phyloP scores from a whole-genome alignment of 176 grass and related monocot genomes.

The Rhynchospora breviuscula region DNA sequence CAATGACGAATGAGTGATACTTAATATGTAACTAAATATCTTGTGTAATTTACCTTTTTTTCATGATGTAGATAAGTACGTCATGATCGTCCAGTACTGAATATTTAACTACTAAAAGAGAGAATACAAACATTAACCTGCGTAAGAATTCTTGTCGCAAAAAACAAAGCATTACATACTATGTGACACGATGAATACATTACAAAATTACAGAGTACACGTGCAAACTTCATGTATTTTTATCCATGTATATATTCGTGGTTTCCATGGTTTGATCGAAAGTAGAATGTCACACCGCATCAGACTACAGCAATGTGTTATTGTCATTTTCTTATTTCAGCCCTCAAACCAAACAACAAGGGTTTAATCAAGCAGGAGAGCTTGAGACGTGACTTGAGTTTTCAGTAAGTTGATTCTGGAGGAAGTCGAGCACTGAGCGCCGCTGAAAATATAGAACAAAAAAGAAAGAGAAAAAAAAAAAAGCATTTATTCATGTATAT shows the following conservation, averaged over 20 bases:
- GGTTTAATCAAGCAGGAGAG: not conserved
- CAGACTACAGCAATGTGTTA: not conserved
- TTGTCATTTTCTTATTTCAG: not conserved
- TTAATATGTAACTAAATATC: too few relatives aligned
- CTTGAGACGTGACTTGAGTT: conserved; percentile 22
- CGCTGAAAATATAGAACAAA: conserved; percentile 33
- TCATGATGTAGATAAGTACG: not conserved
- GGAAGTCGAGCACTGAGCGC: conserved; percentile 58
- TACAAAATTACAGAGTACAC: not conserved
- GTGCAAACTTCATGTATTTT: not conserved
- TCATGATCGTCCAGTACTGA: not conserved
- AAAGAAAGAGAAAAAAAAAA: not conserved
- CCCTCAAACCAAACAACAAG: not conserved
- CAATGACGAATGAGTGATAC: too few relatives aligned
- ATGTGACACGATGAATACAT: not conserved
- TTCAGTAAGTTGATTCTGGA: conserved; percentile 51
- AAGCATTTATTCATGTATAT: conserved; percentile 1
- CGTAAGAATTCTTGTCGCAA: not conserved
- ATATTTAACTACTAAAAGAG: not conserved
- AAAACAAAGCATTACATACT: not conserved
- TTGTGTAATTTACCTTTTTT: not conserved
- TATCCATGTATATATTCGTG: not conserved
- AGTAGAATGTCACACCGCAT: not conserved
- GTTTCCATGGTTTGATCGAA: not conserved
- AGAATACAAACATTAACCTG: not conserved